Evolutionary conservation across 164 flowering plant species (phyloP).

Genomic region (Warburgia ugandensis): DNA sequence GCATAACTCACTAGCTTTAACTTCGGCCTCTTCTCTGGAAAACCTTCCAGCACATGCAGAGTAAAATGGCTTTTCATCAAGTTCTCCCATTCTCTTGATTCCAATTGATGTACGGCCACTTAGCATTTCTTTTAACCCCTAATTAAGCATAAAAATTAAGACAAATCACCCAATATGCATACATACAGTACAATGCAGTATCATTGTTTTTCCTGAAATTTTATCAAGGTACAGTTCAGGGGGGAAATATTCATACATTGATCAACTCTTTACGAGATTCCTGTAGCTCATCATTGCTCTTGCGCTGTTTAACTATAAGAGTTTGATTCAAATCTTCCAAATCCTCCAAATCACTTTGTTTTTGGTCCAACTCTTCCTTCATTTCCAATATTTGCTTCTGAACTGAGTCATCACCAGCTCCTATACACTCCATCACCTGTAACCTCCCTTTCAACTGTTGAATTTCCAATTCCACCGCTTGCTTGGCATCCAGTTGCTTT

Average conservation of each 20-base stretch:
- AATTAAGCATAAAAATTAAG: too few species aligned
- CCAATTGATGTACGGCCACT: constrained; percentile 33
- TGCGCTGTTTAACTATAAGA: constrained; percentile 49
- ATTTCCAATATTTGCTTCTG: constrained; percentile 33
- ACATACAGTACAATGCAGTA: not conserved
- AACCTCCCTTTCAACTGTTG: constrained; percentile 56
- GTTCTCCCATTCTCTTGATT: constrained; percentile 82
- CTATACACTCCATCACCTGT: constrained; percentile 59
- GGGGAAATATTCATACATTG: constrained; percentile 22
- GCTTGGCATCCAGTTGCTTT: constrained; percentile 60
- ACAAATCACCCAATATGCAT: not conserved
- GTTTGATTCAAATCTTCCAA: constrained; percentile 36
- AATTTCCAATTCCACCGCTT: constrained; percentile 68
- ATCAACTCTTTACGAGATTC: constrained; percentile 57
- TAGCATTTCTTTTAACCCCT: constrained; percentile 5
- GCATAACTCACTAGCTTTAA: constrained; percentile 20
- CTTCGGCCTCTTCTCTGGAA: constrained; percentile 21
- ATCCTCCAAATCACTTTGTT: constrained; percentile 40
- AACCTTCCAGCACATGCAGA: constrained; percentile 20
- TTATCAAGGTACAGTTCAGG: not conserved
- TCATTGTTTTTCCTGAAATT: not conserved
- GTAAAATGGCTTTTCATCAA: constrained; percentile 37
- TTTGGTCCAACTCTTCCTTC: constrained; percentile 36
- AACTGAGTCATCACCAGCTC: constrained; percentile 34
- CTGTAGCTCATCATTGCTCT: constrained; percentile 18